A percentile compares a stretch with the other conserved stretches of the same genome.
Evolutionary conservation across 2,329 filamentous ascomycete species (phyloP).

Genomic region (Ceratocystis alfenasii): DNA sequence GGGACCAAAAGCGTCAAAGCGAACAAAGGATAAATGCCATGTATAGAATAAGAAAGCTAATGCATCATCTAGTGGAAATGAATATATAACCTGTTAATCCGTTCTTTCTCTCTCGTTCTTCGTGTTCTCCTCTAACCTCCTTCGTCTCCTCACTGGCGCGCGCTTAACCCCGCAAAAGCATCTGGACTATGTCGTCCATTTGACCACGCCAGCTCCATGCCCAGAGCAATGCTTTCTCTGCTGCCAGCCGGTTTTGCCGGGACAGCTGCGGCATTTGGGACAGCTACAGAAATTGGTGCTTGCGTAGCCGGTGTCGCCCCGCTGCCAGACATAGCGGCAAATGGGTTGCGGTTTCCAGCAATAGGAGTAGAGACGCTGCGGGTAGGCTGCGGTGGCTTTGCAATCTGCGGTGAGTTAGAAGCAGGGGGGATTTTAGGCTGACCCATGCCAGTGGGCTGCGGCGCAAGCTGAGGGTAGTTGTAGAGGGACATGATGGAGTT

Average conservation of each 20-base stretch:
- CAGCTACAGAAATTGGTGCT: slow-evolving; percentile 23
- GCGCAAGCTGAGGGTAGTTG: slow-evolving; percentile 38
- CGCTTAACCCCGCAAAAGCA: slow-evolving; percentile 64
- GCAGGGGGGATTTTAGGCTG: slow-evolving; percentile 7
- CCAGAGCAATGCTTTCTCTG: slow-evolving; percentile 58
- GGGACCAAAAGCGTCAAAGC: background rate
- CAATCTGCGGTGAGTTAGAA: slow-evolving; percentile 24
- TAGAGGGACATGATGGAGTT: slow-evolving; percentile 66
- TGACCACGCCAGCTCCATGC: slow-evolving; percentile 52
- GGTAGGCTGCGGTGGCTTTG: slow-evolving; percentile 26
- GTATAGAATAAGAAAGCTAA: slow-evolving; percentile 2
- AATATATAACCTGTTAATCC: background rate
- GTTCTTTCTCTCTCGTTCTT: background rate
- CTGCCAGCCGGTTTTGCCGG: slow-evolving; percentile 32
- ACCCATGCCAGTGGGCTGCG: slow-evolving; percentile 21
- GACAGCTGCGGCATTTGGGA: slow-evolving; percentile 32
- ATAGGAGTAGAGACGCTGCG: slow-evolving; percentile 29
- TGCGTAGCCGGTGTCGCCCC: slow-evolving; percentile 27
- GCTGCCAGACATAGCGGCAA: slow-evolving; percentile 29
- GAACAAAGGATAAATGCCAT: background rate
- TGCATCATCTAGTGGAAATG: background rate
- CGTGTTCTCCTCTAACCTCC: background rate
- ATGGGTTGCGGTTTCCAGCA: slow-evolving; percentile 46
- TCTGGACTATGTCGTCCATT: slow-evolving; percentile 68
- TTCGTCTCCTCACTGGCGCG: slow-evolving; percentile 34